Evolutionary conservation across 805 yeast genomes (phyloP), one percentile per base, ranked within the genome.

Genomic region (Lipomyces oligophaga): DNA sequence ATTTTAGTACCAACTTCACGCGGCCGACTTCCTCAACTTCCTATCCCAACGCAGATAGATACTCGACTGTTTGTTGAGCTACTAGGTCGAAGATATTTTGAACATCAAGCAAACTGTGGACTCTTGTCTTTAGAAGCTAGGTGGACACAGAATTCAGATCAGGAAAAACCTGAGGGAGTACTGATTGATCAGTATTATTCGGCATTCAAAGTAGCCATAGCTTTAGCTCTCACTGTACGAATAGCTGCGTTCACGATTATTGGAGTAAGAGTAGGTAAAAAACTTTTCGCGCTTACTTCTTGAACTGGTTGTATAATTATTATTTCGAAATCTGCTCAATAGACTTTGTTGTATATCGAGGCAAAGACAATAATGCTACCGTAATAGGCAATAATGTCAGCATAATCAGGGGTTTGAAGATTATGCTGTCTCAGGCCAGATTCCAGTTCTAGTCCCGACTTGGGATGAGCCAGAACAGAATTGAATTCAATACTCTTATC

Each of bases 11-110:
- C 56, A 10, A 11, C 15, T 10, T 25, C 33, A 19, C 20, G 26
- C 6, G 28, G 30, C 15, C 19, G 13, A 3, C 35, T 52, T 21
- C 45, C 50, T 3, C 41, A 34, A 13, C 22, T 52, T n/a, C 56
- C 56, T 11, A 33, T 31, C 6, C 30, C 43, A 7, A 37, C 46
- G 6, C 34, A 24, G 20, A 28, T 34, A 38, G 56, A 47, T 34
- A 42, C 48, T 3, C 37, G 42, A 28, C 18, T 40, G 1, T 18
- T 52, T n/a, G n/a, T 41, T 6, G 38, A 24, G 38, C 27, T 49
- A 5, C 34, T 49, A 2, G 52, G 52, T 1, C 43, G 41, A 28
- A 32, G 22, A 7, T 22, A 20, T 15, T 46, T 25, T 31, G 48
- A 47, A 21, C 16, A 18, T 36, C 28, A 10, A 8, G 33, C 21